Evolutionary conservation across 345 rosid genomes (phyloP).

Genomic region (Ceriops tagal): DNA sequence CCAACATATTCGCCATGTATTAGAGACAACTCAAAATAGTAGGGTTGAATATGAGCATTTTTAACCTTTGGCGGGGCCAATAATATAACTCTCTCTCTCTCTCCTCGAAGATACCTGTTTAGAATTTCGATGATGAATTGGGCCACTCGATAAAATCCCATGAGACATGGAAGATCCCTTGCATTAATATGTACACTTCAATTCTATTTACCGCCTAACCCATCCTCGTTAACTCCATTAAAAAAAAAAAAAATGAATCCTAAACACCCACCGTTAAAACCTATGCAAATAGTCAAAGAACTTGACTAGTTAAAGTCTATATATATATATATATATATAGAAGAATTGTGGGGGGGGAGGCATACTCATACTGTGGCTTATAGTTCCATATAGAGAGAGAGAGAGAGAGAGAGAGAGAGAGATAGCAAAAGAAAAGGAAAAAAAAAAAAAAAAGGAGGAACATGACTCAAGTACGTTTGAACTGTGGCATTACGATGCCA

Average conservation of each 20-base stretch:
- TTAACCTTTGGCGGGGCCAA: too few relatives aligned
- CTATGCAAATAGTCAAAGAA: constrained; percentile 17
- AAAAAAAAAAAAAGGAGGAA: constrained; percentile 23
- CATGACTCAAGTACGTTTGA: constrained; percentile 44
- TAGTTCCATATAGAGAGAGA: background rate
- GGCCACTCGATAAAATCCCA: constrained; percentile 60
- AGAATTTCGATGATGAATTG: constrained; percentile 8
- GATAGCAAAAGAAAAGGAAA: too few relatives aligned
- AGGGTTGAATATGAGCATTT: too few relatives aligned
- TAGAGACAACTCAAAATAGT: background rate
- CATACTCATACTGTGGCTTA: background rate
- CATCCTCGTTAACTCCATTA: background rate
- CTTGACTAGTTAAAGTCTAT: constrained; percentile 39
- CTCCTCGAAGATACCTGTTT: too few relatives aligned
- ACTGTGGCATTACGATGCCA: constrained; percentile 64
- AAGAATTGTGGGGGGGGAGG: background rate
- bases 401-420: background rate
- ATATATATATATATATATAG: constrained; percentile 2
- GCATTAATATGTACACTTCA: constrained; percentile 32
- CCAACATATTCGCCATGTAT: background rate
- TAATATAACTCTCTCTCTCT: too few relatives aligned
- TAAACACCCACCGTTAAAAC: background rate
- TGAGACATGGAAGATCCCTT: constrained; percentile 74
- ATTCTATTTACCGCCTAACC: background rate
- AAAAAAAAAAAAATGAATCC: too few relatives aligned